These are phyloP conservation scores for Withania somnifera DNA, from an alignment of 305 asterid genomes.

Conservation along the genomic window DNA sequence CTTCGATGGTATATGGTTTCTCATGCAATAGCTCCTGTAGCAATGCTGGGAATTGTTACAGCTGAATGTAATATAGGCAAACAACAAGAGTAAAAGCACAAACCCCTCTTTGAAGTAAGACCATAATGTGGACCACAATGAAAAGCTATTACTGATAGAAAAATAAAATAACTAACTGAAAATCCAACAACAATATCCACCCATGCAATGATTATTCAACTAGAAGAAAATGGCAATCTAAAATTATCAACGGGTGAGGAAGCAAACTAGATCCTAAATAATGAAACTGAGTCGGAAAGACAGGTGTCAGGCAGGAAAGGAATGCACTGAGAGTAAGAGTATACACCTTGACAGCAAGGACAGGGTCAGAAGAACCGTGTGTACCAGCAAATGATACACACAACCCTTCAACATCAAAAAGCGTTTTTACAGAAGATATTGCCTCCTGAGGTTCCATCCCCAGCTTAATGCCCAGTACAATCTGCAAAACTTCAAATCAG, in stretches of 20 bases:
- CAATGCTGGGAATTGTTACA: constrained; percentile 1
- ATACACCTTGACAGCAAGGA: constrained; percentile 59
- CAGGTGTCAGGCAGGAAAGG: background rate
- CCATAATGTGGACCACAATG: background rate
- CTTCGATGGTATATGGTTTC: constrained; percentile 59
- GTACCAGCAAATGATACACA: constrained; percentile 61
- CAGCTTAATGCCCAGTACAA: constrained; percentile 62
- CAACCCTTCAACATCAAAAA: constrained; percentile 79
- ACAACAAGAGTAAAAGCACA: background rate
- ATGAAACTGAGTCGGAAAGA: background rate
- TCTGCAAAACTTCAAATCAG: constrained; percentile 31
- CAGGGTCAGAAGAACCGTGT: constrained; percentile 71
- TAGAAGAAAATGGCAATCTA: background rate
- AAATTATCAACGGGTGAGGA: background rate
- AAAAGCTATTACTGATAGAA: background rate
- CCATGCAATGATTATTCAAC: background rate
- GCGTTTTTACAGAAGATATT: constrained; percentile 51
- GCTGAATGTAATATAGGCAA: background rate
- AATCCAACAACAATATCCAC: background rate
- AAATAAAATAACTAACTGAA: background rate
- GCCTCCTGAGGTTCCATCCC: constrained; percentile 74
- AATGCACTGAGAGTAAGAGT: background rate
- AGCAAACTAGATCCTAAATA: background rate
- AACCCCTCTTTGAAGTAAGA: background rate
- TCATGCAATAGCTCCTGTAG: constrained; percentile 65